Conservation (phyloP, 2,329 filamentous ascomycete species). For the Dothidotthia symphoricarpi region DNA sequence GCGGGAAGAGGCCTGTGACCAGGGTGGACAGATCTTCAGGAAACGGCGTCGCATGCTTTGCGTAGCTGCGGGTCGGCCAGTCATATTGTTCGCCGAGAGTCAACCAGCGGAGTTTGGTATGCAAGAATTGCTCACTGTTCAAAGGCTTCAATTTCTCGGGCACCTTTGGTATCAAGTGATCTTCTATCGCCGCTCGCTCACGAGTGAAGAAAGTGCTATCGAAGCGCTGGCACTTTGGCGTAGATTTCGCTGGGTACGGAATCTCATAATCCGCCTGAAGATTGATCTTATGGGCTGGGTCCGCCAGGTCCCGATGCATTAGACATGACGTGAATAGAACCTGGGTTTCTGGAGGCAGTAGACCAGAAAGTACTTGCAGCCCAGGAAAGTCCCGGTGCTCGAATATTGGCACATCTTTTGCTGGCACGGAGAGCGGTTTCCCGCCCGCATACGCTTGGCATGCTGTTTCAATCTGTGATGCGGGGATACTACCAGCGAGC, state of each 20-base stretch:
- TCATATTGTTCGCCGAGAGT: constrained; percentile 95
- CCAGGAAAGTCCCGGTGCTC: constrained; percentile 48
- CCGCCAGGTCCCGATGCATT: constrained; percentile 73
- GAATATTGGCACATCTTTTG: constrained; percentile 32
- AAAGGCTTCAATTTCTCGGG: constrained; percentile 70
- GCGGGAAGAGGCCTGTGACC: constrained; percentile 71
- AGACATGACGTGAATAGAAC: constrained; percentile 68
- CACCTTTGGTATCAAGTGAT: constrained; percentile 60
- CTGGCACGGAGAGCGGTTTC: constrained; percentile 16
- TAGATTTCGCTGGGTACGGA: constrained; percentile 53
- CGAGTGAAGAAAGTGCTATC: constrained; percentile 36
- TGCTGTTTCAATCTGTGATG: constrained; percentile 28
- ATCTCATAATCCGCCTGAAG: constrained; percentile 77
- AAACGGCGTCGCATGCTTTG: constrained; percentile 67
- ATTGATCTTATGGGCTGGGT: constrained; percentile 78
- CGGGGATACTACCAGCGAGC: constrained; percentile 27
- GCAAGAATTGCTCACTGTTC: constrained; percentile 67
- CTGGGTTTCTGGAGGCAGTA: constrained; percentile 73
- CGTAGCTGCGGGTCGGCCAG: constrained; percentile 88
- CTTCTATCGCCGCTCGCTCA: constrained; percentile 25
- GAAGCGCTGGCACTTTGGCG: constrained; percentile 35
- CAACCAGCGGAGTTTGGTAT: constrained; percentile 85
- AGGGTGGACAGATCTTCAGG: constrained; percentile 70
- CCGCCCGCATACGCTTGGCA: constrained; percentile 35
- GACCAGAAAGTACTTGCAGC: constrained; percentile 70